phyloP scores from a whole-genome alignment of 768 basidiomycete species.

The Psilocybe cubensis region DNA sequence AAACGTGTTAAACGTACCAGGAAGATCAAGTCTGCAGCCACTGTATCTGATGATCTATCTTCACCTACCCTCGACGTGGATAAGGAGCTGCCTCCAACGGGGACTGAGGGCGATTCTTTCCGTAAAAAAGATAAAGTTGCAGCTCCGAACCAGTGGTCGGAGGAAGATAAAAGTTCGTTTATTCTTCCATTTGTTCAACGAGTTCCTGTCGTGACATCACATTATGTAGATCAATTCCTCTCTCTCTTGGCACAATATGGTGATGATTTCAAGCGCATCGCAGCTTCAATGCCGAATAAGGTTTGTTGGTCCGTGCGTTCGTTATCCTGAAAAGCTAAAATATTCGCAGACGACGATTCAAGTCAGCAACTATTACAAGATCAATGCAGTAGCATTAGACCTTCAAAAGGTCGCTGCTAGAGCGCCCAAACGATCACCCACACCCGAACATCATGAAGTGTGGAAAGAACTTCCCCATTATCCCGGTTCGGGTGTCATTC shows the following conservation, averaged over 20 bases:
- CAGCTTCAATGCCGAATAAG: conserved; percentile 68
- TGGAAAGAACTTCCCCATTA: conserved; percentile 27
- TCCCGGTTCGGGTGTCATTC: conserved; percentile 17
- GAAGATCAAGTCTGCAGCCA: conserved; percentile 46
- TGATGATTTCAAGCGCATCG: conserved; percentile 70
- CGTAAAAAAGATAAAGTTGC: conserved; percentile 27
- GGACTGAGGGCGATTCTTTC: conserved; percentile 24
- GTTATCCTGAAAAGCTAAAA: not conserved
- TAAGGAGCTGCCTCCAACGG: conserved; percentile 26
- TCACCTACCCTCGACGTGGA: conserved; percentile 27
- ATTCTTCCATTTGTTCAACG: not conserved
- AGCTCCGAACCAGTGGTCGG: conserved; percentile 55
- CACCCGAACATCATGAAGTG: conserved; percentile 26
- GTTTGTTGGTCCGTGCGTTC: conserved; percentile 30
- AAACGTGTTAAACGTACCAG: conserved; percentile 44
- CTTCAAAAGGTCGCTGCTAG: conserved; percentile 42
- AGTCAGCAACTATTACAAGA: conserved; percentile 55
- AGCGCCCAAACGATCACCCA: conserved; percentile 46
- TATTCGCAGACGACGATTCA: conserved; percentile 53
- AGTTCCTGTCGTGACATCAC: conserved; percentile 14
- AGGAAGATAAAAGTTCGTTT: conserved; percentile 64
- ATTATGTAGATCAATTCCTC: conserved; percentile 48
- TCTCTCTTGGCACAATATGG: conserved; percentile 64
- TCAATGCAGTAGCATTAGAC: conserved; percentile 42
- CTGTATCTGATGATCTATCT: conserved; percentile 37